Evolutionary conservation across 768 basidiomycete species (phyloP), one percentile per base, ranked within the genome.

Genomic region (Rhizopogon vesiculosus): DNA sequence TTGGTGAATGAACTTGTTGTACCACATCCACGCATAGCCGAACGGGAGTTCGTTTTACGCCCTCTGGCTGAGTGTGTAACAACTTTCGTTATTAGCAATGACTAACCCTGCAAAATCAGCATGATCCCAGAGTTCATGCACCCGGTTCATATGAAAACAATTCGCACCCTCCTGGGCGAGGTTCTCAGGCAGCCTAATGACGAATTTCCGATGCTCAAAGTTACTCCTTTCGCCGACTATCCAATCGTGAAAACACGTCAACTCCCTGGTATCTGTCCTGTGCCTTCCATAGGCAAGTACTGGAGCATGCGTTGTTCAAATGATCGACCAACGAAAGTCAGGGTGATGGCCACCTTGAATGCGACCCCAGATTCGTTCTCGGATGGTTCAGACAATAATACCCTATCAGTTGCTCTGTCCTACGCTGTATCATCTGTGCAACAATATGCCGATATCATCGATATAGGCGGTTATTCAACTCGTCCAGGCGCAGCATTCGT

Each of bases 341-440:
- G 82, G 54, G 66, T 98, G 55, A 98, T 98, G 96, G 88, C 88
- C 0, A 97, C 91, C 1, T 79, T 99, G 55, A 98, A 98, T 66
- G 80, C 81, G 6, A 98, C 96, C 0, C 95, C 96, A 2, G 96
- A 99, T 71, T 97, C 95, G 0, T 98, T 98, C 72, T 98, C 95
- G 0, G 94, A 98, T 59, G 93, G 93, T 9, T 78, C 84, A 1
- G 65, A 70, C 18, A 76, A 88, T 67, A 75, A 79, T 58, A 78
- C 77, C 0, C 60, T 85, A 10, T 60, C 77, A 0, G 66, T 76
- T 9, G 89, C 88, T 0, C 63, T 93, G 15, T 62, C 65, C 3
- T 89, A 87, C 58, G 74, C 78, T 0, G 58, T 64, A 3, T 50
- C 72, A 3, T 77, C 91, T 0, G 73, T 84, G 2, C 58, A 68